Conservation (phyloP, 352 stramenopile genomes). For the Thraustotheca clavata region DNA sequence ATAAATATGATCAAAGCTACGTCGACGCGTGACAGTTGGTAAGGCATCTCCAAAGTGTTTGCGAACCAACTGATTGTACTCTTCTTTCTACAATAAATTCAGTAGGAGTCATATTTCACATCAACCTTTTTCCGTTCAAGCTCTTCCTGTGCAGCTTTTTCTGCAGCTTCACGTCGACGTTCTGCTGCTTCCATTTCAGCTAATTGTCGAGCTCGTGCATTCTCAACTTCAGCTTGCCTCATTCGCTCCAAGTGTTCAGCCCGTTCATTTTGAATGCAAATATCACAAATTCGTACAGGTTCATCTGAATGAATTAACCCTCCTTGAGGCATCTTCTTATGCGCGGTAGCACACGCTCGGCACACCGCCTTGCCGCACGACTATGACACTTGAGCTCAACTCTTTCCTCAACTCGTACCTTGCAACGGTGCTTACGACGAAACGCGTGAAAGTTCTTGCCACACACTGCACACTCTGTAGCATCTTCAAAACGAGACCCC, state of each 20-base stretch:
- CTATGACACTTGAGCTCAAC: conserved; percentile 25
- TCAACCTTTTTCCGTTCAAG: conserved; percentile 10
- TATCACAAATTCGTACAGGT: conserved; percentile 69
- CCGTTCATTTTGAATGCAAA: conserved; percentile 66
- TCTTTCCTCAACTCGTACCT: conserved; percentile 28
- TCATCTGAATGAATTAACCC: conserved; percentile 48
- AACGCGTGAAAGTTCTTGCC: conserved; percentile 84
- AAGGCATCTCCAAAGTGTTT: conserved; percentile 14
- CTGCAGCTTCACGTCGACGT: conserved; percentile 44
- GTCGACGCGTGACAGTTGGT: not conserved
- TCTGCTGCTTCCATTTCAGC: conserved; percentile 40
- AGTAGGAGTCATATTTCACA: not conserved
- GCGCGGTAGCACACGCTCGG: conserved; percentile 55
- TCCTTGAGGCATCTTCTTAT: conserved; percentile 63
- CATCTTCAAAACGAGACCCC: conserved; percentile 34
- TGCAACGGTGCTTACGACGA: conserved; percentile 72
- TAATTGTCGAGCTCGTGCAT: conserved; percentile 58
- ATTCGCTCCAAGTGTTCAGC: conserved; percentile 61
- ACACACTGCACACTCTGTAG: conserved; percentile 62
- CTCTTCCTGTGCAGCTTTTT: conserved; percentile 15
- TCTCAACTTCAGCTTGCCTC: conserved; percentile 58
- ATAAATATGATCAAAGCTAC: conserved; percentile 13
- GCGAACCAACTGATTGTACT: conserved; percentile 4
- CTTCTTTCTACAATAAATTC: conserved; percentile 2
- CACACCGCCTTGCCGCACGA: conserved; percentile 74